phyloP scores from a whole-genome alignment of 805 yeast genomes.

The Cyberlindnera euphorbiae region DNA sequence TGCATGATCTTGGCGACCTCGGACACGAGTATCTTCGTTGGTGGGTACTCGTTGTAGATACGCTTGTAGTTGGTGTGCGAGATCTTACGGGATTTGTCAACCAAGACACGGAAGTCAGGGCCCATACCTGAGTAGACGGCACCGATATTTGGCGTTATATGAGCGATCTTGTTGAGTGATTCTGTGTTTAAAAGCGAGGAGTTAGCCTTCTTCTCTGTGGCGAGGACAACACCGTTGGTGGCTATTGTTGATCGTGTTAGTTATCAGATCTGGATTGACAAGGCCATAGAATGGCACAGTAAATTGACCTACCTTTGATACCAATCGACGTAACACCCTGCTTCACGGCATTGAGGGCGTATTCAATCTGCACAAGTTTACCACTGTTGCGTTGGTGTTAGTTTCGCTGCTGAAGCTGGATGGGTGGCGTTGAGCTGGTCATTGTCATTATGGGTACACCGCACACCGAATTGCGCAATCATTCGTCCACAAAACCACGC shows the following conservation, averaged over 20 bases:
- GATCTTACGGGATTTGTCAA: constrained; percentile 88
- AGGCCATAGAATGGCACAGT: not conserved
- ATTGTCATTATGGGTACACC: no score
- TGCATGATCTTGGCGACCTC: constrained; percentile 97
- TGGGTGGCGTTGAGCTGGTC: constrained; percentile 1
- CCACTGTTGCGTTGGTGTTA: constrained; percentile 51
- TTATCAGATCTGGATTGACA: not conserved
- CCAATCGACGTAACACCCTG: constrained; percentile 98
- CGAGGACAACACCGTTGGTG: constrained; percentile 92
- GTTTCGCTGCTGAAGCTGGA: no score
- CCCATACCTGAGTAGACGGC: constrained; percentile 99
- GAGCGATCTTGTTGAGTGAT: constrained; percentile 70
- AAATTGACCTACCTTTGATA: constrained; percentile 40
- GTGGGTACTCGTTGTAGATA: constrained; percentile 94
- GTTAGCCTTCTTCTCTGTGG: constrained; percentile 89
- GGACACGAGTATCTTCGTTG: constrained; percentile 87
- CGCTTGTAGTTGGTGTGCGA: constrained; percentile 92
- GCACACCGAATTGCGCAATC: no score
- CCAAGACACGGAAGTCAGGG: constrained; percentile 92
- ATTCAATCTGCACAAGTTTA: constrained; percentile 94
- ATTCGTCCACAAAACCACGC: no score
- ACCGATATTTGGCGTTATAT: constrained; percentile 92
- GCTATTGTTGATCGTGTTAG: constrained; percentile 36
- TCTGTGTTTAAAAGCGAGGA: constrained; percentile 75
- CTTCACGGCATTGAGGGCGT: constrained; percentile 94